A percentile compares a stretch with the other conserved stretches of the same genome.
Conservation (phyloP, 306 rosid species). For the Quercus suber region DNA sequence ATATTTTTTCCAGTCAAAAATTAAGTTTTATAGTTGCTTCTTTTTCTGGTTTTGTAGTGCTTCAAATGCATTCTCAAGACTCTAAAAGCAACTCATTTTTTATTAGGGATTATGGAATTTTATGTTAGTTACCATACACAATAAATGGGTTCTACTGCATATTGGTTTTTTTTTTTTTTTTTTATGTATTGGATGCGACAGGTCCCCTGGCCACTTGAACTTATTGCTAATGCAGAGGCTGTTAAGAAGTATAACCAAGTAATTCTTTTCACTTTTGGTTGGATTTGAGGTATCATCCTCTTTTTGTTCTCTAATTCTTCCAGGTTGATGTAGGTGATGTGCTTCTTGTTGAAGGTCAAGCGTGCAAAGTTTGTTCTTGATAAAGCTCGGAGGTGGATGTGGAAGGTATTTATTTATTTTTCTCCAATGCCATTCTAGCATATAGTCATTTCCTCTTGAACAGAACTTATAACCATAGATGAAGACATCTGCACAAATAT, state of each 20-base stretch:
- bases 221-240: conserved; percentile 86
- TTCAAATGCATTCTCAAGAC: not conserved
- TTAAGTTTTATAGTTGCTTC: not conserved
- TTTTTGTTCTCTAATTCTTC: conserved; percentile 13
- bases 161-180: not conserved
- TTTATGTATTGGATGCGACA: conserved; percentile 32
- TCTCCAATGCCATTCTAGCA: conserved; percentile 10
- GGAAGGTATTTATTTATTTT: conserved; percentile 65
- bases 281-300: conserved; percentile 7
- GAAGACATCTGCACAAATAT: not conserved
- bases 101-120: not conserved
- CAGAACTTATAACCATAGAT: not conserved
- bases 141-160: not conserved
- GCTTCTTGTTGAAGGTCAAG: conserved; percentile 90
- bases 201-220: conserved; percentile 99
- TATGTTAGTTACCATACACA: not conserved
- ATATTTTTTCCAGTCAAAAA: not conserved
- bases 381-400: conserved; percentile 98
- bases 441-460: not conserved
- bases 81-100: not conserved
- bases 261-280: conserved; percentile 16
- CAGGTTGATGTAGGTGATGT: conserved; percentile 65
- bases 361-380: conserved; percentile 91
- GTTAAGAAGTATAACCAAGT: conserved; percentile 97
- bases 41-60: not conserved